Evolutionary conservation across 331 rosid species (phyloP), one percentile per base, ranked within the genome.

Genomic region (Saraca asoca): DNA sequence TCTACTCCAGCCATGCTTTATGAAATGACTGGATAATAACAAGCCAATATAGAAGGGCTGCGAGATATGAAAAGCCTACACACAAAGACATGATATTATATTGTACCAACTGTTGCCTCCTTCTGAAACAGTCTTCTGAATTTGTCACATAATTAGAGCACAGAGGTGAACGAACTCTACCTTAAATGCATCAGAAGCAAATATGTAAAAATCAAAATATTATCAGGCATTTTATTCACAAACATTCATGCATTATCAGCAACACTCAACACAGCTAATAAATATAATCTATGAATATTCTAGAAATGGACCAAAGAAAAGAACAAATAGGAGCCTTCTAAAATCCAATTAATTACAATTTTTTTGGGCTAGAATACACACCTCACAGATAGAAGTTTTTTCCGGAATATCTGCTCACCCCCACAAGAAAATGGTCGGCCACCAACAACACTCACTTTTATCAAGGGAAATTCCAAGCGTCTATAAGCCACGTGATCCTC

Each of bases 401-500:
- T 71, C 39, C 86, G 85, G 66, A 75, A 84, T 58, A 93, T n/a
- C 18, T 69, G 43, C 62, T 82, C 58, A 39, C 96, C 98, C 19
- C 97, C 97, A 60, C 52, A 16, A 69, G 98, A 88, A 84, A 93
- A 93, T 51, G 98, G 97, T 18, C 95, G 87, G 51, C 97, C 98
- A 50, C 98, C 98, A 69, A 90, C 83, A 70, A 93, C 73, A 49
- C 96, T 93, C 56, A 86, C 74, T 81, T 88, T 93, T 60, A 82
- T 66, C 45, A 20, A 43, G 64, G 96, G 95, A 62, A 82, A 93
- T 80, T 93, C 97, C 75, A 82, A 51, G 63, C 81, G 69, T 43
- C 46, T 74, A 82, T 93, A 93, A 57, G 80, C 98, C 73, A 86
- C 91, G 7, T 93, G 96, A 52, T 78, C 84, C 78, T 82, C 78